Evolutionary conservation across 352 stramenopile species (phyloP).

Genomic region (Aphanomyces euteiches): DNA sequence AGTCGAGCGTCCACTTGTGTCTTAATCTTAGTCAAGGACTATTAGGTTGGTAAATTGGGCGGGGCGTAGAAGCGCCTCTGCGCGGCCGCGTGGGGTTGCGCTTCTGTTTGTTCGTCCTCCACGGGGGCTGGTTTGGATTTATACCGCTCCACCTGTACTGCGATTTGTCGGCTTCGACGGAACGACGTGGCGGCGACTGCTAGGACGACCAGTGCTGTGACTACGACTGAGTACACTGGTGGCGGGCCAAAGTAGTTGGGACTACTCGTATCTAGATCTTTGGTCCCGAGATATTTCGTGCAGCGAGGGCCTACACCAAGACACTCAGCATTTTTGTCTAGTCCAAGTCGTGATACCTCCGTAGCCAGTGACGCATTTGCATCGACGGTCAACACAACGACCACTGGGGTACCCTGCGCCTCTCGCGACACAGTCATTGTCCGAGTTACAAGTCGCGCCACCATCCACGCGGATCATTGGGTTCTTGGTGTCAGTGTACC

Average conservation of each 20-base stretch:
- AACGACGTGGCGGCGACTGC: neutral
- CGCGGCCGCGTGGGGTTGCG: neutral
- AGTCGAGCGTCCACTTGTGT: too few species aligned
- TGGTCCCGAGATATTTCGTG: conserved; percentile 19
- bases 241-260: neutral
- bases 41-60: too few species aligned
- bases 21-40: too few species aligned
- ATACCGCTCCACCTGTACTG: neutral
- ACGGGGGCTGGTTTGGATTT: neutral
- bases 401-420: neutral
- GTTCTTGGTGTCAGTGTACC: conserved; percentile 39
- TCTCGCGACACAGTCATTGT: conserved; percentile 35
- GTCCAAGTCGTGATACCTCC: neutral
- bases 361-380: neutral
- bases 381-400: neutral
- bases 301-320: conserved; percentile 1
- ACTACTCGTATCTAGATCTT: neutral
- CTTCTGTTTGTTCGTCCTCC: neutral
- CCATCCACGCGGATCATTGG: conserved; percentile 32
- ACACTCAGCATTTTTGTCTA: neutral
- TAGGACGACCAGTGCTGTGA: neutral
- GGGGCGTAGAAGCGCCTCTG: conserved; percentile 3
- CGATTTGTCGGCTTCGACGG: too few species aligned
- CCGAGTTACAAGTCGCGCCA: conserved; percentile 33
- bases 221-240: neutral